Evolutionary conservation across 1,139 yeast genomes (phyloP), one percentile per base, ranked within the genome.

Genomic region (Sugiyamaella japonica): DNA sequence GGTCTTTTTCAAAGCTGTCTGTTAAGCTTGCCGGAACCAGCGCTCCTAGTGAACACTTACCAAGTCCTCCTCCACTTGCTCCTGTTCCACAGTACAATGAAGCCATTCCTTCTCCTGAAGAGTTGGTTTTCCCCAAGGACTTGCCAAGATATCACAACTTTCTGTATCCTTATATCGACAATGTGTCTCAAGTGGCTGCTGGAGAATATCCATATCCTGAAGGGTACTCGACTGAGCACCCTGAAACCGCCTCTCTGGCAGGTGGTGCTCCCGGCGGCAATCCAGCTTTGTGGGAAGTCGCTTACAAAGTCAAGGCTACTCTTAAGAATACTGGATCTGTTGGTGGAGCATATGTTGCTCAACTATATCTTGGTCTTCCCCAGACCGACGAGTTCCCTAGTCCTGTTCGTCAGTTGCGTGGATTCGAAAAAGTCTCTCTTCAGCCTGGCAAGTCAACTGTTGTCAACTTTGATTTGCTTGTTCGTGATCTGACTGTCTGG

Each of bases 241-340:
- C 65, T 60, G 47, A 64, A 55, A 41, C 63, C 55, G 80, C 82
- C 0, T 76, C 79, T 3, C 64, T 76, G 7, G 73, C 83, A 12
- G 86, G 86, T 1, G 86, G 86, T 25, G 85, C 82, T 0, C 67
- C 80, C 34, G 87, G 86, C 1, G 81, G 80, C 1, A 72, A 75
- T 61, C 76, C 75, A n/a, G 76, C 74, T 2, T 66, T 76, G 41
- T 77, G 77, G 76, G 74, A 74, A 36, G 63, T 62, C 10, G 70
- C 80, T 49, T 82, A 81, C 66, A 69, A 74, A 48, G 83, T 81
- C 7, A 69, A 72, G 46, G 85, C 78, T 2, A 70, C 69, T 38
- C 75, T 82, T 16, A 72, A 73, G 43, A 83, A 83, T 64, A 75
- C 71, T 31, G 88, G 88, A 0, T 73, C 74, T 20, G 65, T 66